These are phyloP conservation scores for Quercus tomentella DNA, from an alignment of 331 rosid genomes.

Conservation along the genomic window DNA sequence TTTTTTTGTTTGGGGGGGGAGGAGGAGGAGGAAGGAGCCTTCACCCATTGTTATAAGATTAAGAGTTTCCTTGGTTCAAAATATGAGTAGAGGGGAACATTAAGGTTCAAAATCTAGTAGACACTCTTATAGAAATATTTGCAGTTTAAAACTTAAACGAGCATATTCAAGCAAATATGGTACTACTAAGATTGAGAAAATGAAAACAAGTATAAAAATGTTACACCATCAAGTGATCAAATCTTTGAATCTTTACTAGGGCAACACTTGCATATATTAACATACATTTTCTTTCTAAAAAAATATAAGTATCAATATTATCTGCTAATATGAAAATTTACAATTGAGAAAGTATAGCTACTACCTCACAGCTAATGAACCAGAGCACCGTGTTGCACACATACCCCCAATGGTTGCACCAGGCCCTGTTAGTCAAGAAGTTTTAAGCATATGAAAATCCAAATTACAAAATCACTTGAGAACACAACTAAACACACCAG, in stretches of 20 bases:
- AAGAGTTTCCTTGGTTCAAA: no score
- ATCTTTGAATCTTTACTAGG: neutral
- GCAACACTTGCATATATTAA: neutral
- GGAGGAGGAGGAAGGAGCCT: neutral
- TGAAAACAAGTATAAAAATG: neutral
- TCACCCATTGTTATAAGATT: neutral
- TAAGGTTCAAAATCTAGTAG: neutral
- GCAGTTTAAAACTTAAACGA: neutral
- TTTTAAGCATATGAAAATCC: slow-evolving; percentile 5
- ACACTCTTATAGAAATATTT: neutral
- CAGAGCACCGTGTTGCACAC: slow-evolving; percentile 99
- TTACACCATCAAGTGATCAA: neutral
- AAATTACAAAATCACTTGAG: neutral
- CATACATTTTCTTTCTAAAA: neutral
- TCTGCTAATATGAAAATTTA: slow-evolving; percentile 1
- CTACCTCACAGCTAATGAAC: slow-evolving; percentile 95
- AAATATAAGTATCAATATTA: no score
- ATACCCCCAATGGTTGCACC: slow-evolving; percentile 99
- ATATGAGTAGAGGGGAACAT: no score
- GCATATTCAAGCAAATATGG: neutral
- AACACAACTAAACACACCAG: neutral
- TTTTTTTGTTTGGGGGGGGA: no score
- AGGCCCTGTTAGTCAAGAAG: slow-evolving; percentile 65
- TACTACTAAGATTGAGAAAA: neutral
- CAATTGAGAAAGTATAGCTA: slow-evolving; percentile 11